A percentile compares a stretch with the other conserved stretches of the same genome.
These are phyloP conservation scores for Cystobasidium pallidum DNA, from an alignment of 1,284 basidiomycete genomes.

Conservation along the genomic window DNA sequence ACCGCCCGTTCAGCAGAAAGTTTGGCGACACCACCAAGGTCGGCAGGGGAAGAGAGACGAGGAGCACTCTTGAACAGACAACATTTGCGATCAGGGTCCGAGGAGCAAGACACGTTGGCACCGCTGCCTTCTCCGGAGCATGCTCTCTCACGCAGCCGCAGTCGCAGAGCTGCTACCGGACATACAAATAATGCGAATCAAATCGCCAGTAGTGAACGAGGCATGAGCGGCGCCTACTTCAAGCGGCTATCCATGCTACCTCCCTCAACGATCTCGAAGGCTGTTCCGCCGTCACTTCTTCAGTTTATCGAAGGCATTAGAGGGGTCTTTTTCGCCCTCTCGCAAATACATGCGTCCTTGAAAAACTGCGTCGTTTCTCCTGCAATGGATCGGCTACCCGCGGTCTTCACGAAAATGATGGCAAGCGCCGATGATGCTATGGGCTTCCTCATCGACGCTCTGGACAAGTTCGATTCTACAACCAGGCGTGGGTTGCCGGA, in stretches of 20 bases:
- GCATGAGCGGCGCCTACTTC: constrained; percentile 81
- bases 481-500: constrained; percentile 70
- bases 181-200: constrained; percentile 14
- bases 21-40: constrained; percentile 17
- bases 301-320: constrained; percentile 83
- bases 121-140: constrained; percentile 12
- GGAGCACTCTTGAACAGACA: neutral
- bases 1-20: constrained; percentile 23
- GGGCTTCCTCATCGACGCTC: constrained; percentile 78
- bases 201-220: constrained; percentile 62
- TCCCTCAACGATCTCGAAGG: constrained; percentile 66
- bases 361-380: constrained; percentile 86
- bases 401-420: constrained; percentile 78
- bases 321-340: constrained; percentile 87
- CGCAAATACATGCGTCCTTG: constrained; percentile 87
- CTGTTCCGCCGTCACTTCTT: constrained; percentile 73
- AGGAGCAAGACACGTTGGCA: constrained; percentile 23
- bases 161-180: constrained; percentile 3
- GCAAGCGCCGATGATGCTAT: constrained; percentile 83
- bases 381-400: constrained; percentile 81
- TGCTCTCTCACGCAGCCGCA: constrained; percentile 4
- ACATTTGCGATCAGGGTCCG: neutral
- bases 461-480: constrained; percentile 89
- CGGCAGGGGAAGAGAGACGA: constrained; percentile 16
- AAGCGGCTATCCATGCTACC: constrained; percentile 77